Evolutionary conservation across 805 yeast genomes (phyloP), one percentile per base, ranked within the genome.

Genomic region (Alloascoidea hylecoeti): DNA sequence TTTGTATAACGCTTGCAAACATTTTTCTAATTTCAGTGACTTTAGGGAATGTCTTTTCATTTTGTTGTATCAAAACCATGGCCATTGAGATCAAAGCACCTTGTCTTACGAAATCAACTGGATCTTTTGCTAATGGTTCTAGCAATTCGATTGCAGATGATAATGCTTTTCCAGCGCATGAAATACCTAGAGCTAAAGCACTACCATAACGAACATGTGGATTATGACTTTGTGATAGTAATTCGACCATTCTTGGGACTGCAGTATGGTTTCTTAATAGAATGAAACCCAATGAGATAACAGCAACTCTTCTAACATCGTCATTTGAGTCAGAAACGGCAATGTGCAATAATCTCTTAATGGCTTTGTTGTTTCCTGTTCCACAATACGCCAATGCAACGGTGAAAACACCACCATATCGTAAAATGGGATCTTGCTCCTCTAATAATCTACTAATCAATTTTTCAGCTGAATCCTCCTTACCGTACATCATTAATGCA

Each of bases 171-270:
- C 98, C 98, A 16, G 96, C 96, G 66, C 97, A 88, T 2, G 97
- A 76, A 44, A 92, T 83, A 61, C 96, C 98, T 45, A 92, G 70
- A 0, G 98, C 98, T 75, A 92, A 66, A 2, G 97, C 95, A 19
- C 96, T 83, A 64, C 98, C 98, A 55, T 92, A 92, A 57, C 98
- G 82, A 28, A 92, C 97, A 55, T 92, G 96, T 12, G 98, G 95
- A 56, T 92, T 92, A 58, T 92, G 96, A 1, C 95, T 83, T 58
- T 86, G 95, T 0, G 95, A 75, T 48, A 92, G 68, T 41, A 92
- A 67, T 56, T 89, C 95, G 30, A 92, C 96, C 62, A 92, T 81
- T 47, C 94, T 80, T 41, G 98, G 98, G 15, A 92, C 89, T 0
- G 95, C 86, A 13, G 86, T 77, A 57, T 85, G 83, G 55, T 88